Percentiles rank a stretch among this genome's conserved stretches.
phyloP scores from a whole-genome alignment of 2,329 filamentous ascomycete genomes.

The Hypoxylon sp. region DNA sequence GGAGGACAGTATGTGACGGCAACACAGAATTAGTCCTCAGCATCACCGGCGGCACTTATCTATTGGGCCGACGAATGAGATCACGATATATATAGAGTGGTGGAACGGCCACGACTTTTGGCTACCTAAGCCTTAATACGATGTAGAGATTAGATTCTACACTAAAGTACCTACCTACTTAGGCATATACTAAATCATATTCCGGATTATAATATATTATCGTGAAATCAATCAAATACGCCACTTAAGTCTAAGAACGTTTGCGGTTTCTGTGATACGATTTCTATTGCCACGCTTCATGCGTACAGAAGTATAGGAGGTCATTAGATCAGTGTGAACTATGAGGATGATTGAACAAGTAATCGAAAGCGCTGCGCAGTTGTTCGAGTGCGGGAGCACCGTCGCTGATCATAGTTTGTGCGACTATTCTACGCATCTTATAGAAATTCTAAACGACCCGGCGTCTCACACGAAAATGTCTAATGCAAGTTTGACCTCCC shows the following conservation, averaged over 20 bases:
- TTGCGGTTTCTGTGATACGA: constrained; percentile 2
- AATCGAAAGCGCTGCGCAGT: constrained; percentile 1
- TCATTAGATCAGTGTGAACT: constrained; percentile 8
- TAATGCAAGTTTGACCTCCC: constrained; percentile 30
- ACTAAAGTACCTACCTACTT: background rate
- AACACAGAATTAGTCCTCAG: constrained; percentile 14
- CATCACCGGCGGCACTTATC: constrained; percentile 26
- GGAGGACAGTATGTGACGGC: constrained; percentile 74
- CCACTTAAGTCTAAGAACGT: background rate
- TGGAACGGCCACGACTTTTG: constrained; percentile 12
- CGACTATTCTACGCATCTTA: constrained; percentile 11
- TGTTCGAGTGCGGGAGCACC: constrained; percentile 1
- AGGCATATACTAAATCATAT: constrained; percentile 10
- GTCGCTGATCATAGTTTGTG: background rate
- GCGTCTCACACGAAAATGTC: constrained; percentile 11
- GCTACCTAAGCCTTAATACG: constrained; percentile 16
- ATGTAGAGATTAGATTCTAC: background rate
- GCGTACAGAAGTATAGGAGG: constrained; percentile 7
- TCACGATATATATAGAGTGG: constrained; percentile 20
- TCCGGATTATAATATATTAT: constrained; percentile 5
- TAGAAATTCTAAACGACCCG: constrained; percentile 18
- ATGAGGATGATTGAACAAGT: constrained; percentile 3
- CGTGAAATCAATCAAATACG: constrained; percentile 2
- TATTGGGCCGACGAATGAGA: constrained; percentile 10
- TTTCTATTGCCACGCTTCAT: background rate